Evolutionary conservation across 2,329 filamentous ascomycete genomes (phyloP).

Genomic region (Ophidiomyces ophidiicola): DNA sequence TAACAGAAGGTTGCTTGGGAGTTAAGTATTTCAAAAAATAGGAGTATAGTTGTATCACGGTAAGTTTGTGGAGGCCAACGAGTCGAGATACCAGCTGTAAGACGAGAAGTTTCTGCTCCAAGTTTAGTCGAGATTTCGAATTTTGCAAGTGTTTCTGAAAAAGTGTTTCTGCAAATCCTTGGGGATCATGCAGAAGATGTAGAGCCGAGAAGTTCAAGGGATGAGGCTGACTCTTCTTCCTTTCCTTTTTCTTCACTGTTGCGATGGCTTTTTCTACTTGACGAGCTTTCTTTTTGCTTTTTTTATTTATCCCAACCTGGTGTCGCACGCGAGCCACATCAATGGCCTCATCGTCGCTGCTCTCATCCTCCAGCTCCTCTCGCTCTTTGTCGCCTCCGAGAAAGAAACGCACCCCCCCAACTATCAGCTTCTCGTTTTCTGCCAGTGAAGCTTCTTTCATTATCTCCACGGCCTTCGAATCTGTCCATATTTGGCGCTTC

Average conservation of each 20-base stretch:
- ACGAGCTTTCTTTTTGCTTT: slow-evolving; percentile 75
- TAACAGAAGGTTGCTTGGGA: slow-evolving; percentile 77
- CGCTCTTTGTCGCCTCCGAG: slow-evolving; percentile 90
- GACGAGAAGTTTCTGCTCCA: slow-evolving; percentile 83
- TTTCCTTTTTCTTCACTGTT: slow-evolving; percentile 70
- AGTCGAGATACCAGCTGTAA: slow-evolving; percentile 82
- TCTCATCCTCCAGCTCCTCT: slow-evolving; percentile 83
- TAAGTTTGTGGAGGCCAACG: slow-evolving; percentile 85
- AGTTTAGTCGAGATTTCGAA: slow-evolving; percentile 66
- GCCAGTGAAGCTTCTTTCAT: slow-evolving; percentile 89
- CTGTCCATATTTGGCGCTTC: slow-evolving; percentile 93
- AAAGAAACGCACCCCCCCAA: slow-evolving; percentile 85
- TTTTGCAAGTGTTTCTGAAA: slow-evolving; percentile 88
- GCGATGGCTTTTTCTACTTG: slow-evolving; percentile 67
- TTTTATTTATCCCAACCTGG: slow-evolving; percentile 87
- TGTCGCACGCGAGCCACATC: slow-evolving; percentile 76
- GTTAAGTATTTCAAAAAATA: slow-evolving; percentile 92
- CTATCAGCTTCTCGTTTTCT: slow-evolving; percentile 84
- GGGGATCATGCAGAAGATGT: slow-evolving; percentile 85
- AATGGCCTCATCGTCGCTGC: slow-evolving; percentile 60
- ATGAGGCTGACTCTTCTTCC: slow-evolving; percentile 77
- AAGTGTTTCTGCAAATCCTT: slow-evolving; percentile 79
- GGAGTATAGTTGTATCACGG: slow-evolving; percentile 80
- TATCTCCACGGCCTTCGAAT: slow-evolving; percentile 87
- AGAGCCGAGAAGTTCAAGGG: slow-evolving; percentile 92